These are phyloP conservation scores for Heliosperma pusillum DNA, from an alignment of 148 eudicot species.

Conservation along the genomic window DNA sequence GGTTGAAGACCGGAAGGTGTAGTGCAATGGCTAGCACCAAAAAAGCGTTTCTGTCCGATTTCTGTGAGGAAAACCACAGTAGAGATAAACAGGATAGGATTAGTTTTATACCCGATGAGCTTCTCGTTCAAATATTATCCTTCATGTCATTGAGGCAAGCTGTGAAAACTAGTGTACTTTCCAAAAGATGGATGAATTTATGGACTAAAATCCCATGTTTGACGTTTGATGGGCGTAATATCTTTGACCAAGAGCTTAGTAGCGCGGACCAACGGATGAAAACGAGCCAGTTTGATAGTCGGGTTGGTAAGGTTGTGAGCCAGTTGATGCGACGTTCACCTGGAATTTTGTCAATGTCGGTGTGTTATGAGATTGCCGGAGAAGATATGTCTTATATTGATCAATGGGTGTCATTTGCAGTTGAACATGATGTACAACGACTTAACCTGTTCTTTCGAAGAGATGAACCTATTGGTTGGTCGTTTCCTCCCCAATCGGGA, in stretches of 20 bases:
- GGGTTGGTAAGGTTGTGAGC: conserved; percentile 4
- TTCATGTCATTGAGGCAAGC: conserved; percentile 10
- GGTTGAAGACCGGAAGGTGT: neutral
- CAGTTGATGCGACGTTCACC: neutral
- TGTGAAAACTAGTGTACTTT: conserved; percentile 1
- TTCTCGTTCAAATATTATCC: conserved; percentile 14
- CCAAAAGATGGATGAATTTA: conserved; percentile 12
- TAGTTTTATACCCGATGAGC: conserved; percentile 19
- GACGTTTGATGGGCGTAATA: conserved; percentile 3
- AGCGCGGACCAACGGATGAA: conserved; percentile 5
- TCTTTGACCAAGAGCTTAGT: conserved; percentile 9
- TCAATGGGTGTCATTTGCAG: conserved; percentile 13
- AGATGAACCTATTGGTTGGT: conserved; percentile 10
- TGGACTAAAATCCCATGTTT: conserved; percentile 16
- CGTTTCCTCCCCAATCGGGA: conserved; percentile 12
- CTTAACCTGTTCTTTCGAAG: conserved; percentile 13
- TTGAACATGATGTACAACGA: conserved; percentile 3
- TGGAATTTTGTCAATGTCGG: neutral
- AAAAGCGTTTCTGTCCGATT: neutral
- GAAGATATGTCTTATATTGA: conserved; percentile 6
- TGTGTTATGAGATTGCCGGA: conserved; percentile 6
- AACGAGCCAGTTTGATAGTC: conserved; percentile 6
- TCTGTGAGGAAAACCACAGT: conserved; percentile 5
- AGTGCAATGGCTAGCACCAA: conserved; percentile 4
- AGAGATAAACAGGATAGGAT: neutral